A percentile compares a stretch with the other conserved stretches of the same genome.
Conservation (phyloP, 768 basidiomycete species). For the Lactarius hengduanensis region DNA sequence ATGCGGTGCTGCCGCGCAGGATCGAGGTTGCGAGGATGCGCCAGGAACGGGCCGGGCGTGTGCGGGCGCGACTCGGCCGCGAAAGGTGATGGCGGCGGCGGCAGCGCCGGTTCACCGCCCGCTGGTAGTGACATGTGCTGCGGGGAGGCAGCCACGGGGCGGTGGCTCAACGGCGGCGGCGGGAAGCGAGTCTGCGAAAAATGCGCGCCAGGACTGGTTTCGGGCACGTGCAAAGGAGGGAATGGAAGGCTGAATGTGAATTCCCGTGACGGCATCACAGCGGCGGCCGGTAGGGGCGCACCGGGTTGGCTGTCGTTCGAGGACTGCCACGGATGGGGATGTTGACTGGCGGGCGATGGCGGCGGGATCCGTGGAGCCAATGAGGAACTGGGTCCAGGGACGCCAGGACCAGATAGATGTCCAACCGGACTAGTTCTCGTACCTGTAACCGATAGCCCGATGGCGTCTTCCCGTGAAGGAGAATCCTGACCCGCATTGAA, state of each 20-base stretch:
- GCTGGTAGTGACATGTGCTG: neutral
- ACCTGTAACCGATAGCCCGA: conserved; percentile 5
- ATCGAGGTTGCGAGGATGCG: conserved; percentile 12
- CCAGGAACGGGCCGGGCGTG: conserved; percentile 19
- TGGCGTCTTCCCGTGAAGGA: conserved; percentile 6
- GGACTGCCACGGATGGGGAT: neutral
- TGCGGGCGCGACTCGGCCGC: conserved; percentile 10
- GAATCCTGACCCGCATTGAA: conserved; percentile 9
- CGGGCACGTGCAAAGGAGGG: conserved; percentile 24
- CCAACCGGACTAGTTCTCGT: conserved; percentile 11
- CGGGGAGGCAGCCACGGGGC: neutral
- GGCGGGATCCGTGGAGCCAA: conserved; percentile 7
- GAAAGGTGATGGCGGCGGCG: neutral
- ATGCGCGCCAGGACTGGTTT: neutral
- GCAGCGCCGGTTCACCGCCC: neutral
- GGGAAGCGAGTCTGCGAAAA: conserved; percentile 1
- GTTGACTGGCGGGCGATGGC: neutral
- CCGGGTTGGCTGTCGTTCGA: neutral
- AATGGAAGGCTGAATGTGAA: conserved; percentile 24
- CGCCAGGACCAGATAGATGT: conserved; percentile 26
- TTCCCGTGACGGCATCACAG: conserved; percentile 9
- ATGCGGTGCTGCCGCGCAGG: conserved; percentile 14
- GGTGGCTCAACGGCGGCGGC: neutral
- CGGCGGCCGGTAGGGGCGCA: neutral
- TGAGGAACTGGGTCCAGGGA: conserved; percentile 25